Evolutionary conservation across 352 stramenopile species (phyloP).

Genomic region (Pythium rhizo-oryzae): DNA sequence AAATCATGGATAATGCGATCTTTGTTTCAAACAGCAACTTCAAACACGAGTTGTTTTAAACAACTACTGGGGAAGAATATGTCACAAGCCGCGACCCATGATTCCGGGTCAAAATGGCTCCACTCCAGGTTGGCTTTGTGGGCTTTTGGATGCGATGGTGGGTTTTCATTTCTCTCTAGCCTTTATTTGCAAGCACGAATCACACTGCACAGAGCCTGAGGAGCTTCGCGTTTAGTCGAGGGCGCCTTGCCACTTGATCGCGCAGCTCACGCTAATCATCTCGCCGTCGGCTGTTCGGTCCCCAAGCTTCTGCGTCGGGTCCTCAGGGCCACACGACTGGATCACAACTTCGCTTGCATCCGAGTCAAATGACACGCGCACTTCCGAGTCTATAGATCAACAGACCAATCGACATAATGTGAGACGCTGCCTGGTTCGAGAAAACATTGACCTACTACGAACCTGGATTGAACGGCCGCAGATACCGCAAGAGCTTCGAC

Average conservation of each 20-base stretch:
- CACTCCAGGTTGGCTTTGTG: background rate
- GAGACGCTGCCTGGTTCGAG: background rate
- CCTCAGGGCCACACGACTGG: conserved; percentile 44
- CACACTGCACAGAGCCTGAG: background rate
- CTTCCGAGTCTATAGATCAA: conserved; percentile 71
- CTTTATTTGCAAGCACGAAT: conserved; percentile 1
- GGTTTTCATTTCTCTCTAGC: conserved; percentile 15
- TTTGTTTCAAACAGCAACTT: conserved; percentile 29
- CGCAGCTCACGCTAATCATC: conserved; percentile 43
- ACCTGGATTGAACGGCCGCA: conserved; percentile 77
- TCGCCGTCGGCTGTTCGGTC: background rate
- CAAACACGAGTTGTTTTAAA: conserved; percentile 23
- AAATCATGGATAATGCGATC: conserved; percentile 11
- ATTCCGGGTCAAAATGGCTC: background rate
- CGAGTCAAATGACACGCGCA: conserved; percentile 57
- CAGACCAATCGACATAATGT: too few species aligned
- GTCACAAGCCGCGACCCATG: background rate
- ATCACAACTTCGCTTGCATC: conserved; percentile 56
- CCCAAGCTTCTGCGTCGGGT: conserved; percentile 17
- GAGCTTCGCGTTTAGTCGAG: conserved; percentile 45
- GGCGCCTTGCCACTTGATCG: conserved; percentile 65
- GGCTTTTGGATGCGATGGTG: too few species aligned
- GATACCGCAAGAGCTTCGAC: conserved; percentile 74
- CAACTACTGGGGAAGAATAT: background rate
- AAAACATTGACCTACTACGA: conserved; percentile 1